Evolutionary conservation across 495 filamentous ascomycete species (phyloP), one percentile per base, ranked within the genome.

Genomic region (Stereocaulon alpinum): DNA sequence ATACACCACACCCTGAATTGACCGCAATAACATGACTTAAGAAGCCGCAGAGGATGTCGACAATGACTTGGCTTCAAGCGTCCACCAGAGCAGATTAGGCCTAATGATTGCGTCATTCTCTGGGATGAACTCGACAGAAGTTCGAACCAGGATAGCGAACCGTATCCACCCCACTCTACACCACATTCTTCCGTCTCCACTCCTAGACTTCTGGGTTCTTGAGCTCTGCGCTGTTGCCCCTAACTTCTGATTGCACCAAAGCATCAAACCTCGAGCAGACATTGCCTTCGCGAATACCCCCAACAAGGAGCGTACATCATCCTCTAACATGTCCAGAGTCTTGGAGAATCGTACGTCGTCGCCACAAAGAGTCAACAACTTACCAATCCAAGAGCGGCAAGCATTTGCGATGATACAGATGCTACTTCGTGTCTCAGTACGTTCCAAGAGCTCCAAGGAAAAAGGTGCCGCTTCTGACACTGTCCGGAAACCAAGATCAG

Each of bases 381-480:
- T 34, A 18, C 12, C 20, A 4, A 37, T 4, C 27, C 49, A 18
- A 34, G 49, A 37, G 34, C 32, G 12, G 30, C 30, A 52, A 52
- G 49, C 49, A 17, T 52, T 52, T 29, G 49, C 49, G 34, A 52
- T 37, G 30, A 32, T 52, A 32, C n/a, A 52, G 9, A 52, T 32
- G n/a, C 49, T 52, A n/a, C 7, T 52, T n/a, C 29, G 15, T 32
- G 49, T 37, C 20, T 52, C 49, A 17, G 49, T 52, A 52, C 15
- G 49, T 22, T 7, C 30, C n/a, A n/a, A 32, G 34, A 37, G 34
- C 34, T 37, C 6, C 49, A 52, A 12, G 10, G 11, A 1, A 14
- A 18, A 52, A 12, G 34, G 49, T 22, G 9, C 34, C 5, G 17
- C n/a, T 52, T 10, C 49, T 52, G 30, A 52, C 49, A 15, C 34